phyloP scores from a whole-genome alignment of 169 alveolate genomes.

The Theileria annulata region DNA sequence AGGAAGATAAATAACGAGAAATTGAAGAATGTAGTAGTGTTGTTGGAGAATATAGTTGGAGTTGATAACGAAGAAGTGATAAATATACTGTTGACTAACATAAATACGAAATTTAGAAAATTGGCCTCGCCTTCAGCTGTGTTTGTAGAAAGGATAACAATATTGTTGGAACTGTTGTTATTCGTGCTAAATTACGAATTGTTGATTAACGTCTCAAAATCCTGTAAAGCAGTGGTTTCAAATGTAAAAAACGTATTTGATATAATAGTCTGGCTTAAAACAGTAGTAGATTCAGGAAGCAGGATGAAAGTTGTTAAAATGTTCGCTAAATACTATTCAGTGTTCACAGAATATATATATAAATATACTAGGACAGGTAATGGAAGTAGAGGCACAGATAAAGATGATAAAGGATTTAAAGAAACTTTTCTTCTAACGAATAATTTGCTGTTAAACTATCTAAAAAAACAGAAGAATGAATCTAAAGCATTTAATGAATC shows the following conservation, averaged over 20 bases:
- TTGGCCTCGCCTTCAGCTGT: too few species aligned
- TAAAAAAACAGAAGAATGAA: neutral
- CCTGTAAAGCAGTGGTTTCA: neutral
- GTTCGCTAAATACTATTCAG: neutral
- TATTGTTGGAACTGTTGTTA: neutral
- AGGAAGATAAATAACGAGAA: neutral
- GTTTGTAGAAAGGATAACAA: neutral
- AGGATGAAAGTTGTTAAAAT: neutral
- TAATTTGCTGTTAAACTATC: neutral
- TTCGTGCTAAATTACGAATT: neutral
- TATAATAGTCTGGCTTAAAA: neutral
- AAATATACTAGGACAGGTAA: neutral
- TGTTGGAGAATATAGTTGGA: neutral
- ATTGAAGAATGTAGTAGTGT: neutral
- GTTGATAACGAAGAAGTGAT: neutral
- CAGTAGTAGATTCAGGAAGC: neutral
- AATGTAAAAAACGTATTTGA: neutral
- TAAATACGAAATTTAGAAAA: neutral
- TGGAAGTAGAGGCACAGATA: neutral
- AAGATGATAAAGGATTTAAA: neutral
- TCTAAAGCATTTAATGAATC: neutral
- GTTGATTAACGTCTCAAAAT: neutral
- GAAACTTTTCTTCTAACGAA: neutral
- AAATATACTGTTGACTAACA: neutral
- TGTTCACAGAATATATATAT: neutral